Evolutionary conservation across 805 yeast species (phyloP), one percentile per base, ranked within the genome.

Genomic region (Wickerhamomyces chambardii): DNA sequence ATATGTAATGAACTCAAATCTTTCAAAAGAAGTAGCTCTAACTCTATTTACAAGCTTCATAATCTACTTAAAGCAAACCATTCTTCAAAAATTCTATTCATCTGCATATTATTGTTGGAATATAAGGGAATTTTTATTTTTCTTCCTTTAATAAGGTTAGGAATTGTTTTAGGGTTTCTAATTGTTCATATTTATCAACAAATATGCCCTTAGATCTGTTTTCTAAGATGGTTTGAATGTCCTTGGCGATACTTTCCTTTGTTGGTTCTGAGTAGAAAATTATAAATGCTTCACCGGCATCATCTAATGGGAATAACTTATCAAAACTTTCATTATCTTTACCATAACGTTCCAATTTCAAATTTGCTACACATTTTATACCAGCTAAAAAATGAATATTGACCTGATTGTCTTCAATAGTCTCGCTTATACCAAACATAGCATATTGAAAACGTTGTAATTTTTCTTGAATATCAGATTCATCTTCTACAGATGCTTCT

Each of bases 401-500:
- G 12, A 78, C 76, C 15, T 59, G 55, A 45, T 78, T 70, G 36
- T 75, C 75, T 36, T 70, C 78, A 32, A 76, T 66, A 37, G 73
- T 63, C 36, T 74, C 75, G 21, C 84, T 85, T 37, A 87, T 82
- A n/a, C 96, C 96, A 51, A 78, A 89, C 21, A 86, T 56, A 0
- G 95, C 89, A 46, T 68, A 75, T 56, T 84, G 95, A 47, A 87
- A 69, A 53, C 97, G 76, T 38, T 75, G 78, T 38, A 89, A 64
- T 50, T 76, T 76, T 36, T 78, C 86, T 51, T 75, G 76, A 56
- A 73, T 70, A 40, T 72, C 81, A 33, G 57, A 64, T 27, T 70
- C 84, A 54, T 62, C 78, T 37, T 66, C 64, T 27, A 63, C 66
- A 25, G 75, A 72, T 15, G 72, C 67, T 24, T 60, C 63, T 27